phyloP scores from a whole-genome alignment of 768 basidiomycete species.

The Rhizopogon vesiculosus region DNA sequence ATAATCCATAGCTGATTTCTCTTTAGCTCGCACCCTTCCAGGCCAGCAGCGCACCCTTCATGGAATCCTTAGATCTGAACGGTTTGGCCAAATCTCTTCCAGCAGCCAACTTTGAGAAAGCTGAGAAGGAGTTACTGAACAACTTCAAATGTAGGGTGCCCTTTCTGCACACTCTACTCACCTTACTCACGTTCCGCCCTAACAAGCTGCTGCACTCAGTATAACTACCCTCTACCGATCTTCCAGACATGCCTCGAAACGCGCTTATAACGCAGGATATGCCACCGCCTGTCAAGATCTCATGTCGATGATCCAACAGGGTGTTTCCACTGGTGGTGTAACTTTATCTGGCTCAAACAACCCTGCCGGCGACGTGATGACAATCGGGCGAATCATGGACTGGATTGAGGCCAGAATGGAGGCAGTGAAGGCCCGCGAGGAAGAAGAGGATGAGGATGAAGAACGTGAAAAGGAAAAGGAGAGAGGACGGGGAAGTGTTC shows the following conservation, averaged over 20 bases:
- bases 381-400: conserved; percentile 77
- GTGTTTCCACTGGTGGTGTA: conserved; percentile 60
- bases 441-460: conserved; percentile 82
- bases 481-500: conserved; percentile 26
- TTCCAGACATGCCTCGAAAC: conserved; percentile 70
- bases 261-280: conserved; percentile 79
- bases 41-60: conserved; percentile 15
- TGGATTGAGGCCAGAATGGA: conserved; percentile 82
- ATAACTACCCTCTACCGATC: conserved; percentile 84
- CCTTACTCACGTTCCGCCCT: conserved; percentile 17
- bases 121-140: conserved; percentile 75
- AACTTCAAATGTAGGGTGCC: conserved; percentile 66
- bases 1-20: background rate
- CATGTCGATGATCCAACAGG: conserved; percentile 78
- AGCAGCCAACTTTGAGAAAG: conserved; percentile 61
- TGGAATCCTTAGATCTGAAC: conserved; percentile 79
- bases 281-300: conserved; percentile 77
- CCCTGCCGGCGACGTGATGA: conserved; percentile 55
- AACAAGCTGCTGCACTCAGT: conserved; percentile 72
- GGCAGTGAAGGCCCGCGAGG: conserved; percentile 66
- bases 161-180: background rate
- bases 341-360: conserved; percentile 36
- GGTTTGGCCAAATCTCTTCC: conserved; percentile 76
- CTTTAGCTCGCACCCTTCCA: too few relatives aligned
- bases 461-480: conserved; percentile 56